Evolutionary conservation across 2,329 filamentous ascomycete species (phyloP).

Genomic region (Botrytis sinoallii): DNA sequence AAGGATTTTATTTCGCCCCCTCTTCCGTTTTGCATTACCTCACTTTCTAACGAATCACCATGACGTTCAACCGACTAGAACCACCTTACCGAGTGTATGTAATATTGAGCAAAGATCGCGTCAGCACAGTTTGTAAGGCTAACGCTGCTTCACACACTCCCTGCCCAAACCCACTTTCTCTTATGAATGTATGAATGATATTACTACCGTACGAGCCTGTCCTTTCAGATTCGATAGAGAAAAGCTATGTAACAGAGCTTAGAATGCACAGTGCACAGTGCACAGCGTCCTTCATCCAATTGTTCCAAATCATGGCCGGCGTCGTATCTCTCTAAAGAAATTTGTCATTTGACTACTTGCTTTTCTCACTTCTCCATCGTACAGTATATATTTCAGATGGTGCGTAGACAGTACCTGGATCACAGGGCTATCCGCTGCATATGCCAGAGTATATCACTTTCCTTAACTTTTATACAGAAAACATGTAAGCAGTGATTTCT

Average conservation of each 20-base stretch:
- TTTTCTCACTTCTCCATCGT: slow-evolving; percentile 9
- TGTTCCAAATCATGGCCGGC: slow-evolving; percentile 9
- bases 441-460: slow-evolving; percentile 19
- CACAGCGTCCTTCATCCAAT: slow-evolving; percentile 19
- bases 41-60: slow-evolving; percentile 1
- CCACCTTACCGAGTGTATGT: slow-evolving; percentile 5
- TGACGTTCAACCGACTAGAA: background rate
- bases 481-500: slow-evolving; percentile 28
- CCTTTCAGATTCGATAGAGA: slow-evolving; percentile 6
- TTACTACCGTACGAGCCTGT: slow-evolving; percentile 5
- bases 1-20: background rate
- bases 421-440: slow-evolving; percentile 21
- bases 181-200: slow-evolving; percentile 4
- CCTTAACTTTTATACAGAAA: slow-evolving; percentile 15
- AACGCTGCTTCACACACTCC: slow-evolving; percentile 9
- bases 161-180: slow-evolving; percentile 13
- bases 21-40: slow-evolving; percentile 3
- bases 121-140: slow-evolving; percentile 19
- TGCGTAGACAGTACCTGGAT: slow-evolving; percentile 16
- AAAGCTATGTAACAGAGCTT: slow-evolving; percentile 21
- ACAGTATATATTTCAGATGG: slow-evolving; percentile 18
- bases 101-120: slow-evolving; percentile 15
- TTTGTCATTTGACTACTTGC: slow-evolving; percentile 18
- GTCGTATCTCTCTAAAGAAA: slow-evolving; percentile 4
- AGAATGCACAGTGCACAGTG: slow-evolving; percentile 28